Evolutionary conservation across 2,329 filamentous ascomycete species (phyloP).

Genomic region (Pyrenochaeta sp.): DNA sequence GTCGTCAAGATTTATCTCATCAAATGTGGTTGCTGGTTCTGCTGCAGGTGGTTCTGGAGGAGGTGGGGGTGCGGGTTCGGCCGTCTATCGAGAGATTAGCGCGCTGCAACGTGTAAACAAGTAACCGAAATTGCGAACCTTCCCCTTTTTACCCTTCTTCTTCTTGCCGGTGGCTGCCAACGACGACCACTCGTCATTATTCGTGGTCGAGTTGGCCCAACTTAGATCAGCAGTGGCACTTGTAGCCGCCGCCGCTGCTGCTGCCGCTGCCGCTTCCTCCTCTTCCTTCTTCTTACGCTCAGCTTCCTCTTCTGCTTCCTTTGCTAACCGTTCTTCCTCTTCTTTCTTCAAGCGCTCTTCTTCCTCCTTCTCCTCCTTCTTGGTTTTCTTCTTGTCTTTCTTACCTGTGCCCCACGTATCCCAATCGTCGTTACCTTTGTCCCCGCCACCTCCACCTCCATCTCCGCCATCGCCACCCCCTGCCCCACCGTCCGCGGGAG

Average conservation of each 20-base stretch:
- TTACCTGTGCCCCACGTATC: constrained; percentile 46
- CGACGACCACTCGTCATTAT: constrained; percentile 41
- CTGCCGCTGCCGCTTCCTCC: constrained; percentile 45
- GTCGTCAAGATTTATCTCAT: constrained; percentile 58
- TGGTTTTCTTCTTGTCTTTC: constrained; percentile 54
- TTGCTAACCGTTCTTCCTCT: constrained; percentile 50
- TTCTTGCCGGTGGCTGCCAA: constrained; percentile 40
- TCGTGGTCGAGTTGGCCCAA: constrained; percentile 39
- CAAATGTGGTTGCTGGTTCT: constrained; percentile 52
- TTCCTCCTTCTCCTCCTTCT: constrained; percentile 46
- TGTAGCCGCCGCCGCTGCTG: constrained; percentile 37
- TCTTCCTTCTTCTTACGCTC: constrained; percentile 48
- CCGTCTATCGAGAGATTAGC: constrained; percentile 40
- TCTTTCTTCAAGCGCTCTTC: constrained; percentile 47
- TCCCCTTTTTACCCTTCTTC: constrained; percentile 52
- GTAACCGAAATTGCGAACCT: constrained; percentile 47
- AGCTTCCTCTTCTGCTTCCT: constrained; percentile 51
- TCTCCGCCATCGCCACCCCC: constrained; percentile 46
- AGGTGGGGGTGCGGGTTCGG: constrained; percentile 37
- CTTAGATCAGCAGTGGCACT: constrained; percentile 35
- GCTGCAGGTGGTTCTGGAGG: constrained; percentile 38
- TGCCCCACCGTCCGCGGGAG: constrained; percentile 47
- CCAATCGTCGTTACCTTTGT: constrained; percentile 27
- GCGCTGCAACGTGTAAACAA: constrained; percentile 38
- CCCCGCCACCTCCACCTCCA: constrained; percentile 48